Percentiles rank a stretch among this genome's conserved stretches.
These are phyloP conservation scores for Trypanosoma boissoni DNA, from an alignment of 208 protist species.

Conservation along the genomic window DNA sequence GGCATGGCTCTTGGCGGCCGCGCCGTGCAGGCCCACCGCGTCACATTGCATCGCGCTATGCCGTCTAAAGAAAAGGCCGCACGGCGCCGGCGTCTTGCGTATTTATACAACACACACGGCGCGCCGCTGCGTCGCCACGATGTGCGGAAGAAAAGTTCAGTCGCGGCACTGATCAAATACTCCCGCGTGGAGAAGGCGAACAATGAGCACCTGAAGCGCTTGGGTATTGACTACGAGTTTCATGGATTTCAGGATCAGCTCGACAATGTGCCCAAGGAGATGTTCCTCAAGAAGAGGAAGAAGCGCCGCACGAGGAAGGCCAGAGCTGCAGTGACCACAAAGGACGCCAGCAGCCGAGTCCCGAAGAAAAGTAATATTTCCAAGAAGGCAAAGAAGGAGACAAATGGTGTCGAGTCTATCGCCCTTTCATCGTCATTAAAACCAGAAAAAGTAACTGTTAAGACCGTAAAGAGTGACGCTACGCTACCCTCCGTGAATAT, in stretches of 20 bases:
- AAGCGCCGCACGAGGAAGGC: background rate
- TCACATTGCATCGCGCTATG: slow-evolving; percentile 73
- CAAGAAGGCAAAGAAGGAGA: background rate
- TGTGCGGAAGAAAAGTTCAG: slow-evolving; percentile 46
- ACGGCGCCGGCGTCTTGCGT: slow-evolving; percentile 56
- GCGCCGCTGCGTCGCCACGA: slow-evolving; percentile 59
- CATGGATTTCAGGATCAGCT: slow-evolving; percentile 69
- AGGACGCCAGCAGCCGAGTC: background rate
- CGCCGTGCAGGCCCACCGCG: slow-evolving; percentile 51
- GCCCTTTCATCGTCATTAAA: slow-evolving; percentile 2
- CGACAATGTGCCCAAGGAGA: slow-evolving; percentile 26
- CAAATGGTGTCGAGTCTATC: background rate
- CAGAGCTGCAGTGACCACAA: background rate
- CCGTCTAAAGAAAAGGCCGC: slow-evolving; percentile 58
- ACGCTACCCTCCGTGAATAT: no score
- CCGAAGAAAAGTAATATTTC: background rate
- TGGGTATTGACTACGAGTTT: slow-evolving; percentile 68
- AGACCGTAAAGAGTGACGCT: no score
- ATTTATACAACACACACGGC: slow-evolving; percentile 64
- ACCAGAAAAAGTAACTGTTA: background rate
- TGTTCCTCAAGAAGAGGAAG: slow-evolving; percentile 28
- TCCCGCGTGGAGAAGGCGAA: slow-evolving; percentile 65
- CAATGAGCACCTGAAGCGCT: slow-evolving; percentile 62
- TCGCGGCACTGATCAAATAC: slow-evolving; percentile 67
- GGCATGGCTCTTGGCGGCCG: slow-evolving; percentile 82